Evolutionary conservation across 371 early-diverging fungal genomes (phyloP), one percentile per base, ranked within the genome.

Genomic region (Coemansia sp.): DNA sequence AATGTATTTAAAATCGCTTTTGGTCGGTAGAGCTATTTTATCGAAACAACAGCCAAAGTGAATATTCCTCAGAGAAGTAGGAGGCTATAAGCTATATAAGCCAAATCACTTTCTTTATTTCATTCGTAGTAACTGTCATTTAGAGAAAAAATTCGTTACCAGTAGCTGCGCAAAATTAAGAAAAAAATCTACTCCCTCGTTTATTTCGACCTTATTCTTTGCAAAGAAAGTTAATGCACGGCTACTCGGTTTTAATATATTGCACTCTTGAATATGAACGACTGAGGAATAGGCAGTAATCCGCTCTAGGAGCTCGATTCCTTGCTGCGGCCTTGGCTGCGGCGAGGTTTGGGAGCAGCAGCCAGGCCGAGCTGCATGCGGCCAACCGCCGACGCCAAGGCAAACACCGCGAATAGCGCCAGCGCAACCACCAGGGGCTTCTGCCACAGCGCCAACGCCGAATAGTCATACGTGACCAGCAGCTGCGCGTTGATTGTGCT

Each of bases 401-500:
- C 57, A 64, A 80, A 80, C 57, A 77, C 6, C 3, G 14, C 61
- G 47, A 78, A 60, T 7, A 80, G 4, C 16, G 54, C 56, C 0
- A 33, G 9, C 2, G 69, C 71, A 26, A 80, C 42, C 0, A 59
- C 65, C 39, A 63, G 16, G 4, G 80, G 80, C 56, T 80, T 80
- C 48, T 47, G 50, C 65, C 79, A 67, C 12, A 64, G 42, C 41
- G 62, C 33, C 20, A 41, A n/a, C 30, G 26, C 20, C 12, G 67
- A 39, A 40, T 63, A 69, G 16, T 34, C 30, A 50, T 80, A 80
- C 3, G 57, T 39, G 14, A 79, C 66, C n/a, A 76, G 42, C 5
- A 78, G 59, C 16, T 55, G 56, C 4, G 59, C 60, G 33, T 47
- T 34, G 7, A 47, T 43, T 0, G 65, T 39, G 12, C 33, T 59